Evolutionary conservation across 768 basidiomycete genomes (phyloP).

Genomic region (Inosperma sp.): DNA sequence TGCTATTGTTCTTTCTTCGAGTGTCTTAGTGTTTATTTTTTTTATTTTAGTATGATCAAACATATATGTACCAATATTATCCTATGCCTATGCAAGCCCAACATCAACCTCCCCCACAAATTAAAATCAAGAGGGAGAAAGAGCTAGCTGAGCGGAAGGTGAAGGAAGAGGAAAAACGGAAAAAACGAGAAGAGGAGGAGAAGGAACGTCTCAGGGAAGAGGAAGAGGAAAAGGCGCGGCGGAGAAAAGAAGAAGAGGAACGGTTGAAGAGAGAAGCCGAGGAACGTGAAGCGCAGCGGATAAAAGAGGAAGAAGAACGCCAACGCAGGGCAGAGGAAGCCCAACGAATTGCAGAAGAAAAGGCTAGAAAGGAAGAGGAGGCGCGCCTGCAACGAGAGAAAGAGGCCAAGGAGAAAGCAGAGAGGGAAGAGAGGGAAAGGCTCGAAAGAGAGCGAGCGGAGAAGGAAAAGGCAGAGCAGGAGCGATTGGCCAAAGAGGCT

Average conservation of each 20-base stretch:
- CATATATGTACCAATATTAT: conserved; percentile 46
- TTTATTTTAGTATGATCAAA: conserved; percentile 36
- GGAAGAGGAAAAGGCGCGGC: conserved; percentile 33
- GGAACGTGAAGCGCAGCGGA: conserved; percentile 33
- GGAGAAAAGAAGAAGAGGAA: conserved; percentile 32
- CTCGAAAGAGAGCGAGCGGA: conserved; percentile 12
- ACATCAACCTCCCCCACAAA: conserved; percentile 47
- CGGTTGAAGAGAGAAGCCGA: conserved; percentile 35
- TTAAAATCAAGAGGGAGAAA: conserved; percentile 38
- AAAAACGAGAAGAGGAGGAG: conserved; percentile 32
- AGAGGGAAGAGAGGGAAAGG: conserved; percentile 32
- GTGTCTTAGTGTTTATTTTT: conserved; percentile 8
- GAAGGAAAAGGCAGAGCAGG: conserved; percentile 30
- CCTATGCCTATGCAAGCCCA: conserved; percentile 35
- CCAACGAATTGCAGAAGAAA: conserved; percentile 45
- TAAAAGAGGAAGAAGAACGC: conserved; percentile 29
- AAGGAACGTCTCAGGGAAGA: conserved; percentile 40
- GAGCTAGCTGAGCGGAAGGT: conserved; percentile 35
- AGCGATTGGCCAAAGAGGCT: conserved; percentile 39
- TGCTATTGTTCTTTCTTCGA: conserved; percentile 16
- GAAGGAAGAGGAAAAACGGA: conserved; percentile 36
- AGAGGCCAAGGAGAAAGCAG: conserved; percentile 25
- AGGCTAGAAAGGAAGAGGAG: conserved; percentile 30
- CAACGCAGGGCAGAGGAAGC: conserved; percentile 24
- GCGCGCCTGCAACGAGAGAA: conserved; percentile 29